These are phyloP conservation scores for Claviceps humidiphila DNA, from an alignment of 2,329 filamentous ascomycete species.

Conservation along the genomic window DNA sequence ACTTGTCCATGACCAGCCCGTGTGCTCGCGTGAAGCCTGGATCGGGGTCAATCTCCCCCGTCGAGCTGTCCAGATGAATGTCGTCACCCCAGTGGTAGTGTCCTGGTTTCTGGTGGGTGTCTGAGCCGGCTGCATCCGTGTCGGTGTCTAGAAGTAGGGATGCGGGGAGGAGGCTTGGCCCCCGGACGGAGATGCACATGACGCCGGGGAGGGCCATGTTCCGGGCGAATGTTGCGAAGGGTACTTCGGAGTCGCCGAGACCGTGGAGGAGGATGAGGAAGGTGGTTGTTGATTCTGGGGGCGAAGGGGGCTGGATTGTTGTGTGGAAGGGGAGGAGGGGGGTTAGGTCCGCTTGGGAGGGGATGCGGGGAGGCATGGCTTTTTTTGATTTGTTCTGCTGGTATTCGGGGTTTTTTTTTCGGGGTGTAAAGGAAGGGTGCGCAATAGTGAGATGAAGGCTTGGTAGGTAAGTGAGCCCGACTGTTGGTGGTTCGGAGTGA, in stretches of 20 bases:
- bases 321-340: slow-evolving; percentile 29
- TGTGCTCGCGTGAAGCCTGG: slow-evolving; percentile 43
- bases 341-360: slow-evolving; percentile 36
- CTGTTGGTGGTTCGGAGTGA: too few relatives aligned
- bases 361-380: slow-evolving; percentile 34
- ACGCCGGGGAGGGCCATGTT: slow-evolving; percentile 66
- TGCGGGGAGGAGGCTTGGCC: slow-evolving; percentile 49
- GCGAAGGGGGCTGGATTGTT: slow-evolving; percentile 35
- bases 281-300: slow-evolving; percentile 52
- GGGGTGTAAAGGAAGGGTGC: too few relatives aligned
- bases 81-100: slow-evolving; percentile 58
- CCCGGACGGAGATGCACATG: slow-evolving; percentile 60
- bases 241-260: slow-evolving; percentile 58
- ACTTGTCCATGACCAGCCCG: slow-evolving; percentile 30
- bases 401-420: too few relatives aligned
- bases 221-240: slow-evolving; percentile 57
- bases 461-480: too few relatives aligned
- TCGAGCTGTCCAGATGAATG: slow-evolving; percentile 35
- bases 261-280: slow-evolving; percentile 75
- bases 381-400: too few relatives aligned
- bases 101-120: neutral
- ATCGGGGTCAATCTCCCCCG: slow-evolving; percentile 45
- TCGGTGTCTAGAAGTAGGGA: slow-evolving; percentile 37
- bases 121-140: neutral
- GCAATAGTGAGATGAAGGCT: too few relatives aligned